Evolutionary conservation across 2,329 filamentous ascomycete species (phyloP).

Genomic region (Microdochium paspali): DNA sequence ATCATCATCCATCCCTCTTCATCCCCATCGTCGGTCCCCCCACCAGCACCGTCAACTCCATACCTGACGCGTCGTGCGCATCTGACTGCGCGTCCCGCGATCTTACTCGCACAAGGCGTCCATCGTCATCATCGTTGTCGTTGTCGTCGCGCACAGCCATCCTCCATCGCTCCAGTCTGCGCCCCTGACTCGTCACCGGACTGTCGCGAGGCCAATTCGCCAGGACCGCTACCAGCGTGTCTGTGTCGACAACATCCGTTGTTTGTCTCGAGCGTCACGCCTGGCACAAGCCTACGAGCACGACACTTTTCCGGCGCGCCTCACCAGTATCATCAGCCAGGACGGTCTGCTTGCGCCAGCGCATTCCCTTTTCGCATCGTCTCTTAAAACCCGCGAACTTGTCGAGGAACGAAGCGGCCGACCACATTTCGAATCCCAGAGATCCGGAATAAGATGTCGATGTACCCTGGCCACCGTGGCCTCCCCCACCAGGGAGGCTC

Average conservation of each 20-base stretch:
- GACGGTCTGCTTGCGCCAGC: not conserved
- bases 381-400: not conserved
- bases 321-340: not conserved
- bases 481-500: conserved; percentile 48
- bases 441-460: conserved; percentile 41
- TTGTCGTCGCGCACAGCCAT: not conserved
- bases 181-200: not conserved
- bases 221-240: not conserved
- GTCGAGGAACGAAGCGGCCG: not conserved
- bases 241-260: not conserved
- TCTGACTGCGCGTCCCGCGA: not conserved
- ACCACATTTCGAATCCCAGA: not conserved
- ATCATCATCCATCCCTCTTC: not conserved
- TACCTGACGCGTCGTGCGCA: not conserved
- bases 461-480: conserved; percentile 84
- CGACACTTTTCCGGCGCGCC: not conserved
- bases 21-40: not conserved
- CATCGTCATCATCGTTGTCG: not conserved
- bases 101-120: not conserved
- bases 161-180: no score
- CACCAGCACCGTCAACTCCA: not conserved
- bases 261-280: not conserved
- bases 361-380: not conserved
- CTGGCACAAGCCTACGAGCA: not conserved
- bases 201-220: not conserved